A percentile compares a stretch with the other conserved stretches of the same genome.
Evolutionary conservation across 768 basidiomycete genomes (phyloP).

Genomic region (Leccinellum albellum): DNA sequence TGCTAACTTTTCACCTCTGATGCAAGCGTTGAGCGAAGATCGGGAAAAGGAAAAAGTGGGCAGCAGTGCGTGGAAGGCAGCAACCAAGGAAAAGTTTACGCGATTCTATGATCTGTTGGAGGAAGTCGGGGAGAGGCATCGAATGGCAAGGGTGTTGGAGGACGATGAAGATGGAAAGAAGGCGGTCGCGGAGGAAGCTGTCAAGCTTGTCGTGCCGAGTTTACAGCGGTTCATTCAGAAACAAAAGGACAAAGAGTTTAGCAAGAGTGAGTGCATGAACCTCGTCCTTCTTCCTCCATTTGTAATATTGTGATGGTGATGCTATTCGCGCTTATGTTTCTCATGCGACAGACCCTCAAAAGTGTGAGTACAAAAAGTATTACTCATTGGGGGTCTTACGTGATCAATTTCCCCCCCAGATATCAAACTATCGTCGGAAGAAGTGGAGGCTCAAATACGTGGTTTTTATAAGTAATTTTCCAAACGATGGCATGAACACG

Average conservation of each 20-base stretch:
- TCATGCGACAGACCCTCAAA: slow-evolving; percentile 42
- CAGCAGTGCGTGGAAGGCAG: slow-evolving; percentile 44
- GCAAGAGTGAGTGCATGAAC: slow-evolving; percentile 58
- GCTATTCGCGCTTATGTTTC: background rate
- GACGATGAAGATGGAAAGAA: slow-evolving; percentile 62
- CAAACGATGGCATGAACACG: background rate
- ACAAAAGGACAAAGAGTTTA: slow-evolving; percentile 77
- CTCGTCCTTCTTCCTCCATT: background rate
- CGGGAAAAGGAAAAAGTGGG: slow-evolving; percentile 43
- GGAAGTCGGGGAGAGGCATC: slow-evolving; percentile 74
- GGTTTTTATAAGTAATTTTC: slow-evolving; percentile 46
- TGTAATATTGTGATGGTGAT: background rate
- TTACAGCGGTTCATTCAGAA: slow-evolving; percentile 73
- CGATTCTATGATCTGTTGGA: slow-evolving; percentile 79
- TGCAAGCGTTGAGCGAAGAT: slow-evolving; percentile 57
- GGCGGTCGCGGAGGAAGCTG: slow-evolving; percentile 66
- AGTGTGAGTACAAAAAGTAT: slow-evolving; percentile 38
- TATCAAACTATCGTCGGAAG: slow-evolving; percentile 73
- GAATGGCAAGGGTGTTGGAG: slow-evolving; percentile 61
- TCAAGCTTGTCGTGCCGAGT: slow-evolving; percentile 71
- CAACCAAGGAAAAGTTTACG: slow-evolving; percentile 79
- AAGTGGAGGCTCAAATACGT: slow-evolving; percentile 67
- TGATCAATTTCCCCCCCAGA: slow-evolving; percentile 42
- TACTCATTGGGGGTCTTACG: background rate
- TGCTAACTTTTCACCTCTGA: slow-evolving; percentile 73